Base-by-base conservation (phyloP, 345 rosid species). In the Arabidopsis thaliana region DNA sequence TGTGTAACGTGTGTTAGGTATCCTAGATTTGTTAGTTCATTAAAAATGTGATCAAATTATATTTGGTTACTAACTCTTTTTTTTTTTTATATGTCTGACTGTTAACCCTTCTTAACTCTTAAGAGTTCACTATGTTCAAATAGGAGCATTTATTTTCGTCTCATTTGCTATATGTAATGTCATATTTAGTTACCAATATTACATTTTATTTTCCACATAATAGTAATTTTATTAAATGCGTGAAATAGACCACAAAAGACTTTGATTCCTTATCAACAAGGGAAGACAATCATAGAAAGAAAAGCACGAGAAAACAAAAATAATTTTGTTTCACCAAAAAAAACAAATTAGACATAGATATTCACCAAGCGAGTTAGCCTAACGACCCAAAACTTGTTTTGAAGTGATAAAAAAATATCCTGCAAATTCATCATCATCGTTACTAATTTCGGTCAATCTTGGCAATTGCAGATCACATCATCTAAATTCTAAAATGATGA, bases 1-100 rank as follows among this genome's bases (percentile, higher is more conserved):
- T 59, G 30, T 59, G 40, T 60, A 68, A 68, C 63, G 74, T 75
- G 74, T 75, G 74, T 68, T 75, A 68, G 79, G 79, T 75, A 61
- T 45, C 69, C 33, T 76, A 68, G 56, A 68, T 76, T 69, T 42
- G 53, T 59, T 59, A 49, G 22, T 67, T 13, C 51, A 8, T 63
- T 52, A 30, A 30, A 41, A 40, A 41, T 59, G 67, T 59, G 55
- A 58, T 59, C 67, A 38, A 38, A 67, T 58, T 59, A 59, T 30
- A 51, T 75, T 67, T 67, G 67, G 67, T 66, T 49, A 58, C 72
- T 40, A 57, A 38, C 67, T 74, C 60, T 64, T 11, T 30, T 16
- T 5, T 66, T 22, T 24, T 12, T 56, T 9, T 4, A 5, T 10
- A 9, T 6, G 67, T 48, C 20, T 16, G 20, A 16, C 20, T 16